Evolutionary conservation across 768 basidiomycete species (phyloP).

Genomic region (Boletus rex-veris): DNA sequence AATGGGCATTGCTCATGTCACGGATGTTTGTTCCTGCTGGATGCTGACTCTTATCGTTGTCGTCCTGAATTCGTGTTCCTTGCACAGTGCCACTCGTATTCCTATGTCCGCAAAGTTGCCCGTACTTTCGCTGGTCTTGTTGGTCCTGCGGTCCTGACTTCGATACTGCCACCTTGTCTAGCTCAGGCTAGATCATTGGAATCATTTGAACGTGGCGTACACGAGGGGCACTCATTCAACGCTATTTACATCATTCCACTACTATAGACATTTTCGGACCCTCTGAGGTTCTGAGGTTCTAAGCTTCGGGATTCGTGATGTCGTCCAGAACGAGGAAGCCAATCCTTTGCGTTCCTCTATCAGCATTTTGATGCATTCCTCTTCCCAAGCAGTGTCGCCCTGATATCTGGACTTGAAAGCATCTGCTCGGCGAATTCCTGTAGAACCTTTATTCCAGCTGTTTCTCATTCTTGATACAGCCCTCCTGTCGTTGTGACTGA

Average conservation of each 20-base stretch:
- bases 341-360: slow-evolving; percentile 18
- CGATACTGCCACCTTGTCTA: not conserved
- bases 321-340: slow-evolving; percentile 10
- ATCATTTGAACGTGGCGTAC: no score
- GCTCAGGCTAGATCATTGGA: not conserved
- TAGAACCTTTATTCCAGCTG: slow-evolving; percentile 11
- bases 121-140: not conserved
- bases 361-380: slow-evolving; percentile 7
- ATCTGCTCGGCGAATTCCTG: slow-evolving; percentile 8
- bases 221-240: no score
- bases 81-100: not conserved
- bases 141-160: not conserved
- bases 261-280: no score
- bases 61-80: not conserved
- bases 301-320: no score
- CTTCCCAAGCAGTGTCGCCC: slow-evolving; percentile 18
- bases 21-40: not conserved
- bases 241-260: no score
- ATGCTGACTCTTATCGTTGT: not conserved
- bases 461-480: slow-evolving; percentile 13
- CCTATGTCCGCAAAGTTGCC: not conserved
- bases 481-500: slow-evolving; percentile 24
- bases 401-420: not conserved
- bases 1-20: not conserved
- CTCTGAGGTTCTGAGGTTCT: no score